A percentile compares a stretch with the other conserved stretches of the same genome.
Conservation (phyloP, 1,284 basidiomycete genomes). For the Fomes fomentarius region DNA sequence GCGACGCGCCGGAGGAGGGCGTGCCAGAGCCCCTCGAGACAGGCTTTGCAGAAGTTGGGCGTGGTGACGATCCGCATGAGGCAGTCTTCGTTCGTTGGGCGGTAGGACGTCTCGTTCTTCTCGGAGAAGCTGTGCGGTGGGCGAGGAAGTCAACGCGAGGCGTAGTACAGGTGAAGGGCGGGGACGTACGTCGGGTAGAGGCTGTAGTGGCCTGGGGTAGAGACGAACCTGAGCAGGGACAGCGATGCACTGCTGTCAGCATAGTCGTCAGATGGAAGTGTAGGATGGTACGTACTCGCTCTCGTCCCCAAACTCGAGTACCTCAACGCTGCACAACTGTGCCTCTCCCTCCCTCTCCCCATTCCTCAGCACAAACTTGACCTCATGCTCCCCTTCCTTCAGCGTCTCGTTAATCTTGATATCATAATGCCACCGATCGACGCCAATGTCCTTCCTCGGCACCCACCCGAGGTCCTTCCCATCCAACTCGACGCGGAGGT, state of each 20-base stretch:
- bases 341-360: conserved; percentile 55
- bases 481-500: conserved; percentile 67
- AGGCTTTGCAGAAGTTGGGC: conserved; percentile 78
- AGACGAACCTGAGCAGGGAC: conserved; percentile 65
- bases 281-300: conserved; percentile 52
- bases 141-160: neutral
- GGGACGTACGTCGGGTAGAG: conserved; percentile 71
- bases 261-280: no score
- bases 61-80: conserved; percentile 79
- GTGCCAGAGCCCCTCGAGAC: conserved; percentile 74
- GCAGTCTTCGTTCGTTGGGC: conserved; percentile 83
- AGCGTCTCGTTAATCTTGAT: conserved; percentile 46
- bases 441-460: conserved; percentile 55
- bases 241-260: no score
- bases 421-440: conserved; percentile 78
- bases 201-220: conserved; percentile 62
- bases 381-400: conserved; percentile 51
- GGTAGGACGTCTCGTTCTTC: conserved; percentile 63
- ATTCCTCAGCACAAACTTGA: conserved; percentile 62
- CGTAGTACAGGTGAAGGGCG: neutral
- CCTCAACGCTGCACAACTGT: conserved; percentile 77
- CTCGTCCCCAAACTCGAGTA: conserved; percentile 75
- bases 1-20: conserved; percentile 59
- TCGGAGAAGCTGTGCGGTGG: conserved; percentile 58
- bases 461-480: conserved; percentile 60